Evolutionary conservation across 2,329 filamentous ascomycete genomes (phyloP).

Genomic region (Trichoderma sp.): DNA sequence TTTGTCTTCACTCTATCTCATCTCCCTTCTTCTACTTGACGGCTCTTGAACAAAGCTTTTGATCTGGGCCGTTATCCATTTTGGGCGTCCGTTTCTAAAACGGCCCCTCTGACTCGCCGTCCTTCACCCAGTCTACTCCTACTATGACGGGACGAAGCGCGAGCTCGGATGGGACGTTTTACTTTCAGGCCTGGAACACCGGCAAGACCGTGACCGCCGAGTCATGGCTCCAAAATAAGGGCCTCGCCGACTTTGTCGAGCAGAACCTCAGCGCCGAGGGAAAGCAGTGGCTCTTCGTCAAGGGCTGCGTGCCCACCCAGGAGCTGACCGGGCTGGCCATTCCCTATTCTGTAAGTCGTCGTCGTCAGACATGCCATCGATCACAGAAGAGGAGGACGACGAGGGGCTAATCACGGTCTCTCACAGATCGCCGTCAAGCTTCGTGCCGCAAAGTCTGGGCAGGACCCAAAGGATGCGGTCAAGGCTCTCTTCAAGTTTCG

Average conservation of each 20-base stretch:
- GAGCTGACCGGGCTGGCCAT: constrained; percentile 20
- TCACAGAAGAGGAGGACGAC: neutral
- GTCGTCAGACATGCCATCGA: neutral
- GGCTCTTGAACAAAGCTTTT: neutral
- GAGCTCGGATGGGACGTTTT: constrained; percentile 27
- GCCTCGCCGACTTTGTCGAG: constrained; percentile 28
- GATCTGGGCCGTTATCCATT: neutral
- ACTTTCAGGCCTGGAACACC: constrained; percentile 29
- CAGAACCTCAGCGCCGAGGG: constrained; percentile 20
- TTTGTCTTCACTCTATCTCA: neutral
- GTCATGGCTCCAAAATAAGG: constrained; percentile 27
- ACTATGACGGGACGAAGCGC: constrained; percentile 26
- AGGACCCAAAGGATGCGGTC: constrained; percentile 23
- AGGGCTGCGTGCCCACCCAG: constrained; percentile 27
- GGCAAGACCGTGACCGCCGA: constrained; percentile 24
- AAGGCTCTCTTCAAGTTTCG: constrained; percentile 25
- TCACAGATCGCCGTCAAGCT: constrained; percentile 25
- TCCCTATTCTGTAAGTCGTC: constrained; percentile 26
- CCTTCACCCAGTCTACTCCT: neutral
- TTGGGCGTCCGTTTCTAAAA: constrained; percentile 10
- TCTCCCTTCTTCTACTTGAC: neutral
- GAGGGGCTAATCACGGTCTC: neutral
- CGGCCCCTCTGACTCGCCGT: constrained; percentile 7
- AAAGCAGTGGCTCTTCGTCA: constrained; percentile 27
- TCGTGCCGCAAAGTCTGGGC: constrained; percentile 24